These are phyloP conservation scores for Tetrahymena elliotti DNA, from an alignment of 73 alveolate species.

Conservation along the genomic window DNA sequence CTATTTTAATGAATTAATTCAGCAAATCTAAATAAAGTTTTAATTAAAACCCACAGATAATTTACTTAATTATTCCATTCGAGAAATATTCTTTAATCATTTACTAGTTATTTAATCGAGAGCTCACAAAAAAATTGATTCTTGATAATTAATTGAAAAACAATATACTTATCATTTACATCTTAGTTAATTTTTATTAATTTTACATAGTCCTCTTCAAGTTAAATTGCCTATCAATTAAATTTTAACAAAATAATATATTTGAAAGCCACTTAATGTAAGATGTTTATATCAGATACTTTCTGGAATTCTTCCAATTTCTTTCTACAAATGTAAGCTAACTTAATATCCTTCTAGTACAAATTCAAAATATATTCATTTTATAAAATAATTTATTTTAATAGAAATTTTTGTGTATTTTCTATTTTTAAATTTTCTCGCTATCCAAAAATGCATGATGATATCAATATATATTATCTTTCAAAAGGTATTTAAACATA, in stretches of 20 bases:
- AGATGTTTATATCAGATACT: not conserved
- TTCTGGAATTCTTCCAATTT: not conserved
- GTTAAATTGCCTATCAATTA: no score
- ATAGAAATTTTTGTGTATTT: no score
- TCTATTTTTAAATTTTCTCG: no score
- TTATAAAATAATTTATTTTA: no score
- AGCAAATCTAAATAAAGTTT: not conserved
- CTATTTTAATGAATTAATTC: not conserved
- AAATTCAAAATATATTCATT: no score
- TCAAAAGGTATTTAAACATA: no score
- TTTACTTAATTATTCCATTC: not conserved
- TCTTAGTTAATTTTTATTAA: no score
- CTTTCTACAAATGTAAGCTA: not conserved
- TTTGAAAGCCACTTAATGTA: not conserved
- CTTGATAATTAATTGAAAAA: no score
- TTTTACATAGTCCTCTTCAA: no score
- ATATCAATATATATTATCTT: no score
- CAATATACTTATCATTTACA: not conserved
- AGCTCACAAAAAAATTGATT: not conserved
- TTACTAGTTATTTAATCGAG: not conserved
- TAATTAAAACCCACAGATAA: not conserved
- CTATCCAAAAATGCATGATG: no score
- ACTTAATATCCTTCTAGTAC: not conserved
- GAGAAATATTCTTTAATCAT: not conserved
- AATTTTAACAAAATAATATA: no score